These are phyloP conservation scores for Fraxinus floribunda DNA, from an alignment of 305 asterid species.

Conservation along the genomic window DNA sequence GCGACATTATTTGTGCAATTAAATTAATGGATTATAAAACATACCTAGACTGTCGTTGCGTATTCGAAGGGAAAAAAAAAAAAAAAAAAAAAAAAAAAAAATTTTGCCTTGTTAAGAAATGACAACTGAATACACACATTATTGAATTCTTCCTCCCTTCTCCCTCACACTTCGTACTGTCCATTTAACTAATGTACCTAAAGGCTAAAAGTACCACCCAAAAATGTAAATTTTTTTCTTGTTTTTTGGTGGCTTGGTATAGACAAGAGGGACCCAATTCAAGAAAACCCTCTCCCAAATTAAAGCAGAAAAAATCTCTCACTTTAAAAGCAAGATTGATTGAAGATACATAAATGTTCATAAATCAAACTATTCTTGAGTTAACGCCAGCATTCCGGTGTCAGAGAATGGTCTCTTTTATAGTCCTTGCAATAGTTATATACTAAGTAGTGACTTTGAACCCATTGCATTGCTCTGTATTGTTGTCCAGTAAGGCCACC, in stretches of 20 bases:
- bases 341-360: background rate
- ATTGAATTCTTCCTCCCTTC: background rate
- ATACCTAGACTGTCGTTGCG: background rate
- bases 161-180: background rate
- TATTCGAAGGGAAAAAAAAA: no score
- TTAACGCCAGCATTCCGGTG: conserved; percentile 78
- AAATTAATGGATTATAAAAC: no score
- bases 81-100: no score
- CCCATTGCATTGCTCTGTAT: conserved; percentile 65
- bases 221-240: background rate
- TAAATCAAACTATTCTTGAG: background rate
- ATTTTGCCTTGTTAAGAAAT: background rate
- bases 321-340: background rate
- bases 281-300: background rate
- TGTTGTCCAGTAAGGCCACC: conserved; percentile 48
- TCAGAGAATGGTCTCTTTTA: conserved; percentile 76
- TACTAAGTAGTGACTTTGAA: conserved; percentile 54
- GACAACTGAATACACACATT: background rate
- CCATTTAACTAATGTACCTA: background rate
- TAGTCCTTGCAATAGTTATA: conserved; percentile 72
- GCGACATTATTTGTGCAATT: background rate
- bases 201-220: background rate
- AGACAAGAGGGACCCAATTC: background rate
- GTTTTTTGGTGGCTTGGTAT: background rate
- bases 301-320: background rate